Conservation (phyloP, 1,284 basidiomycete species). For the Vanrija sp. region DNA sequence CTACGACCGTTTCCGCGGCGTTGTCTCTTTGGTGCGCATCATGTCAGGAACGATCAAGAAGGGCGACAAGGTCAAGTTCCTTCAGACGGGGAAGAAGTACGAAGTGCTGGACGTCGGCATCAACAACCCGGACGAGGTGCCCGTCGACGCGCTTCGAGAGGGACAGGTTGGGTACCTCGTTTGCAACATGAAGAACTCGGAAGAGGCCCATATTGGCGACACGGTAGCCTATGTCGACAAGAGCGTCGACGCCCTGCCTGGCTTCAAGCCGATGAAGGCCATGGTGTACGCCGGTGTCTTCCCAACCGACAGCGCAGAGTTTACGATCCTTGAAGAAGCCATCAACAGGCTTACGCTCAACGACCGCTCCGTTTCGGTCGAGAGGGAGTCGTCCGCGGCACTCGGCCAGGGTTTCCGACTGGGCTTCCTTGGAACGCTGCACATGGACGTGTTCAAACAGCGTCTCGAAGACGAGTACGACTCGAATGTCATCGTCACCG, state of each 20-base stretch:
- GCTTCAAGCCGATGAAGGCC: conserved; percentile 86
- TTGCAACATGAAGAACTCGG: conserved; percentile 97
- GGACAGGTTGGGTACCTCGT: conserved; percentile 87
- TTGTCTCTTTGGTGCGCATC: conserved; percentile 85
- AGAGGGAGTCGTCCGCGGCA: conserved; percentile 87
- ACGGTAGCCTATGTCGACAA: conserved; percentile 78
- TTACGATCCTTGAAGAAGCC: conserved; percentile 91
- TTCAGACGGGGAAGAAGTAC: conserved; percentile 82
- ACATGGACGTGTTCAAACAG: conserved; percentile 87
- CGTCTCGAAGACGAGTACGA: conserved; percentile 95
- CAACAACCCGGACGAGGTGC: conserved; percentile 82
- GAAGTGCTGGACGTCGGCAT: conserved; percentile 89
- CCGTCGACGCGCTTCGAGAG: conserved; percentile 65
- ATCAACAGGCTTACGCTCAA: conserved; percentile 61
- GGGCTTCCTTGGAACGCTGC: conserved; percentile 91
- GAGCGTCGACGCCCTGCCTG: conserved; percentile 78
- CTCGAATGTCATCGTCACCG: conserved; percentile 82
- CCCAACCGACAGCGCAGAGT: conserved; percentile 87
- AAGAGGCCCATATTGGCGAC: conserved; percentile 78
- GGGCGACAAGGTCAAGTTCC: conserved; percentile 87
- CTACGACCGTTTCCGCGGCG: conserved; percentile 94
- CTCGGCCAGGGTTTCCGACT: conserved; percentile 93
- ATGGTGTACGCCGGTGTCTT: conserved; percentile 98
- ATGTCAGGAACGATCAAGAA: conserved; percentile 57
- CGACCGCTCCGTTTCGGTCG: conserved; percentile 66